Conservation (phyloP, 495 filamentous ascomycete species). For the Xylaria palmicola region DNA sequence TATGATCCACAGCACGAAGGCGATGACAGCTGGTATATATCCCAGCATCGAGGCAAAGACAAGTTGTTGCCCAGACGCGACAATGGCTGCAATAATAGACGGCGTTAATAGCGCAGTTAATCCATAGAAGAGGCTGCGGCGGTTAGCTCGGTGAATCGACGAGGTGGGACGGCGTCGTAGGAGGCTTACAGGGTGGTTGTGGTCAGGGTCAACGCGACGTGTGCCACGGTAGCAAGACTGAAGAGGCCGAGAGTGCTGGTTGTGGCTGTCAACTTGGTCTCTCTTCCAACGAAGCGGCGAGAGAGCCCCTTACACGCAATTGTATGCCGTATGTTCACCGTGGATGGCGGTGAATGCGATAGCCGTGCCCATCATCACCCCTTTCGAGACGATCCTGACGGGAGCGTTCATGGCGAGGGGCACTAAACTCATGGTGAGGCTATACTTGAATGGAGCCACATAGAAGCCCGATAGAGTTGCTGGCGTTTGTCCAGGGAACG, state of each 20-base stretch:
- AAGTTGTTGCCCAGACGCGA: not conserved
- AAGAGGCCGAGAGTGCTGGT: conserved; percentile 27
- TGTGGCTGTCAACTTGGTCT: conserved; percentile 13
- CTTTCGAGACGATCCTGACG: conserved; percentile 30
- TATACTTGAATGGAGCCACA: not conserved
- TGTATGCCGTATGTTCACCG: conserved; percentile 23
- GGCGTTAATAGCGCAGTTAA: not conserved
- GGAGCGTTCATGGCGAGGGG: not conserved
- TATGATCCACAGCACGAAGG: conserved; percentile 10
- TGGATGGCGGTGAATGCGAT: conserved; percentile 29
- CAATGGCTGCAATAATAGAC: not conserved
- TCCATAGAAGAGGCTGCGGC: conserved; percentile 3
- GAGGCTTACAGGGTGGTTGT: conserved; percentile 1
- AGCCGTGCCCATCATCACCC: conserved; percentile 37
- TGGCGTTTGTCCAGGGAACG: not conserved
- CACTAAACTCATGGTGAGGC: not conserved
- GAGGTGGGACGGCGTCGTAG: too few species aligned
- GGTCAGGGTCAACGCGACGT: not conserved
- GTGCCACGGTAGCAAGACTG: conserved; percentile 20
- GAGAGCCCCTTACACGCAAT: conserved; percentile 29
- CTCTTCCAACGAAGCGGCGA: not conserved
- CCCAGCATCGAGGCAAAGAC: not conserved
- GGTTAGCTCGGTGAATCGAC: not conserved
- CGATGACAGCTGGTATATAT: conserved; percentile 5
- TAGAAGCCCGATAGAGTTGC: not conserved